phyloP scores from a whole-genome alignment of 2,329 filamentous ascomycete species.

The Chlorencoelia australis region DNA sequence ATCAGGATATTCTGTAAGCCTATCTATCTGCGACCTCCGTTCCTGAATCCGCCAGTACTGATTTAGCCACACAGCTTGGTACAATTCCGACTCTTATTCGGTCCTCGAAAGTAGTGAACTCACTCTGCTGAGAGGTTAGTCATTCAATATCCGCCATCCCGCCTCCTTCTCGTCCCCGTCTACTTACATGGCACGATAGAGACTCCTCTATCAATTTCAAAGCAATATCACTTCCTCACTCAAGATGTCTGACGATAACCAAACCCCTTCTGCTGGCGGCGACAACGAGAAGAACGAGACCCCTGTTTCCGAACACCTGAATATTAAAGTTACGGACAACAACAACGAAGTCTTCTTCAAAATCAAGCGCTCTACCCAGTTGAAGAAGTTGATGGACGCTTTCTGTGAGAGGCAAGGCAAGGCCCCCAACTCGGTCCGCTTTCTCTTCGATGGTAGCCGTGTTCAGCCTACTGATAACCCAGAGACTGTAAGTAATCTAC shows the following conservation, averaged over 20 bases:
- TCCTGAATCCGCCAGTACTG: too few species aligned
- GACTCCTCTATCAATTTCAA: too few species aligned
- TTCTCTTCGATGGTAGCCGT: conserved; percentile 91
- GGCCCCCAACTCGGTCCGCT: conserved; percentile 71
- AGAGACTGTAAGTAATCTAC: conserved; percentile 61
- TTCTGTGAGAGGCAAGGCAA: conserved; percentile 97
- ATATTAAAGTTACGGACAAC: conserved; percentile 99
- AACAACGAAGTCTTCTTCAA: conserved; percentile 99
- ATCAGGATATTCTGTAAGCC: too few species aligned
- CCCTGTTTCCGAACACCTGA: conserved; percentile 64
- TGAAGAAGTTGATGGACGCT: conserved; percentile 97
- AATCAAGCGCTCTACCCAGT: conserved; percentile 92
- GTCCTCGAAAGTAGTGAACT: too few species aligned
- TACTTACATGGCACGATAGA: too few species aligned
- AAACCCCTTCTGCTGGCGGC: conserved; percentile 31
- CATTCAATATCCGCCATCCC: too few species aligned
- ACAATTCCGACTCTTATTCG: too few species aligned
- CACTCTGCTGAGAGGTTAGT: too few species aligned
- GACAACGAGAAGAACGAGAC: conserved; percentile 27
- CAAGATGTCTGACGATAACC: conserved; percentile 35
- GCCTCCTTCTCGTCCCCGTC: too few species aligned
- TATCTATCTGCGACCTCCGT: too few species aligned
- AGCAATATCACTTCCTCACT: too few species aligned
- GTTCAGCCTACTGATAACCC: conserved; percentile 86
- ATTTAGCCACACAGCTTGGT: too few species aligned